Conservation (phyloP, 2,329 filamentous ascomycete genomes). For the Didymella arachidicola region DNA sequence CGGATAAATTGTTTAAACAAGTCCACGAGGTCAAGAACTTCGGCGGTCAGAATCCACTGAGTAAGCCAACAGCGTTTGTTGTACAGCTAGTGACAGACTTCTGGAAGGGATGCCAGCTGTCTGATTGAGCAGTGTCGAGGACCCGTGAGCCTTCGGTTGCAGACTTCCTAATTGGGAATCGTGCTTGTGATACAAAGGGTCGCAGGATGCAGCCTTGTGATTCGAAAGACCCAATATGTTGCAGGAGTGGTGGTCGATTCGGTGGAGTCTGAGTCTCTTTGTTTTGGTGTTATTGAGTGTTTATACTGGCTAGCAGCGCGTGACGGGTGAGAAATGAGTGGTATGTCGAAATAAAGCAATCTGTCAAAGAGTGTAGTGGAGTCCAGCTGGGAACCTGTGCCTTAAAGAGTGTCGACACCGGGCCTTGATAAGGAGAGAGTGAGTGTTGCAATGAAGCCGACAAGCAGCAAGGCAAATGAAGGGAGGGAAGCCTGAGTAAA, state of each 20-base stretch:
- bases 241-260: constrained; percentile 21
- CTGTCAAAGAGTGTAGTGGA: constrained; percentile 50
- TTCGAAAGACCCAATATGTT: constrained; percentile 20
- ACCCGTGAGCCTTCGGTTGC: constrained; percentile 39
- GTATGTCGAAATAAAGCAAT: constrained; percentile 34
- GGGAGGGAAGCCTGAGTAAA: constrained; percentile 37
- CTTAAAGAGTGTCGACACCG: constrained; percentile 53
- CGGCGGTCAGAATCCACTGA: constrained; percentile 26
- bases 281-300: constrained; percentile 25
- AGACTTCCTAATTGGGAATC: constrained; percentile 35
- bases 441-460: constrained; percentile 37
- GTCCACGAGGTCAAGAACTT: constrained; percentile 33
- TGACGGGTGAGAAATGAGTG: constrained; percentile 29
- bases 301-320: constrained; percentile 42
- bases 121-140: constrained; percentile 34
- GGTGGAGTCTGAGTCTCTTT: constrained; percentile 20
- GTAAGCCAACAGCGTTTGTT: constrained; percentile 31
- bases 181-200: constrained; percentile 41
- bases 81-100: constrained; percentile 33
- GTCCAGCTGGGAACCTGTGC: constrained; percentile 39
- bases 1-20: constrained; percentile 45
- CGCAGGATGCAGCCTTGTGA: constrained; percentile 27
- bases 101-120: constrained; percentile 25
- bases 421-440: constrained; percentile 42
- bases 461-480: constrained; percentile 37